Evolutionary conservation across 2,329 filamentous ascomycete species (phyloP).

Genomic region (Penicillium sp.): DNA sequence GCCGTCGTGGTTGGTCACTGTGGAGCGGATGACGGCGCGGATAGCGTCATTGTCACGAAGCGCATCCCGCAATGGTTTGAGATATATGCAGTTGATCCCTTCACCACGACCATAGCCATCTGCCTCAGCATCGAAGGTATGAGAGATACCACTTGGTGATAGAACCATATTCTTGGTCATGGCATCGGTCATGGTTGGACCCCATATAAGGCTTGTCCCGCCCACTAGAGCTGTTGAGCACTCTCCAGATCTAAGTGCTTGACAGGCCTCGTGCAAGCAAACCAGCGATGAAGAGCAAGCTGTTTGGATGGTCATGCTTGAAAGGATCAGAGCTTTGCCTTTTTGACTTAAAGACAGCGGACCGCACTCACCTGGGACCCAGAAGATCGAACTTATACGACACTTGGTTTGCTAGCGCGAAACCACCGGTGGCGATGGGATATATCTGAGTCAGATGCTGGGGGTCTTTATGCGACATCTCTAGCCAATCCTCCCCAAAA

Average conservation of each 20-base stretch:
- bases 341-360: not conserved
- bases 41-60: slow-evolving; percentile 42
- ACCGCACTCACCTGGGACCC: slow-evolving; percentile 21
- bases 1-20: slow-evolving; percentile 31
- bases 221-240: slow-evolving; percentile 33
- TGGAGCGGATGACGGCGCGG: slow-evolving; percentile 35
- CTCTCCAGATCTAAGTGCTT: slow-evolving; percentile 20
- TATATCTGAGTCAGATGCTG: slow-evolving; percentile 18
- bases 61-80: slow-evolving; percentile 50
- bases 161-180: slow-evolving; percentile 32
- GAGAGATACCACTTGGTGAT: slow-evolving; percentile 46
- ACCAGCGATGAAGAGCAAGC: slow-evolving; percentile 45
- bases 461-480: slow-evolving; percentile 19
- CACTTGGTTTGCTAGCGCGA: slow-evolving; percentile 24
- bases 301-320: slow-evolving; percentile 37
- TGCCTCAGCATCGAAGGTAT: slow-evolving; percentile 47
- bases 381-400: slow-evolving; percentile 25
- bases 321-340: not conserved
- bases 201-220: slow-evolving; percentile 35
- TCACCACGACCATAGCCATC: slow-evolving; percentile 55
- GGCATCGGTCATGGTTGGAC: slow-evolving; percentile 24
- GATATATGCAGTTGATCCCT: slow-evolving; percentile 45
- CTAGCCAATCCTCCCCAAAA: slow-evolving; percentile 29
- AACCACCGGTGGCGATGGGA: slow-evolving; percentile 16
- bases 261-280: slow-evolving; percentile 29